Evolutionary conservation across 1,284 basidiomycete genomes (phyloP).

Genomic region (Moesziomyces globuligerus): DNA sequence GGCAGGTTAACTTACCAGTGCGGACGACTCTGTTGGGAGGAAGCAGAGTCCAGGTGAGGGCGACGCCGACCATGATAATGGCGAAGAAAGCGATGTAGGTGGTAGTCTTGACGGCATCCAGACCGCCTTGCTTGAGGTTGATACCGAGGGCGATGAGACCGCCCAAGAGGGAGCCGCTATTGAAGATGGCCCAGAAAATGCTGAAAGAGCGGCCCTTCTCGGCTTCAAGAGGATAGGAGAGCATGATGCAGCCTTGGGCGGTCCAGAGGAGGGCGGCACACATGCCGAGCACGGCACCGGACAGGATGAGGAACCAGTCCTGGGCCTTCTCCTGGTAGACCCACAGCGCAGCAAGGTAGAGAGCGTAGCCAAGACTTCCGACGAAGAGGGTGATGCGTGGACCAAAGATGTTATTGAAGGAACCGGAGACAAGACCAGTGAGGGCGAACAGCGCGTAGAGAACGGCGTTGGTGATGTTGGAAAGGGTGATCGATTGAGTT

Average conservation of each 20-base stretch:
- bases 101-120: slow-evolving; percentile 28
- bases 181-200: slow-evolving; percentile 77
- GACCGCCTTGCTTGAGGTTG: slow-evolving; percentile 38
- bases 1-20: neutral
- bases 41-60: slow-evolving; percentile 41
- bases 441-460: slow-evolving; percentile 57
- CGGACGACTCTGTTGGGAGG: slow-evolving; percentile 44
- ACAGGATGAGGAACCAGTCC: slow-evolving; percentile 72
- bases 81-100: slow-evolving; percentile 55
- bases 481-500: slow-evolving; percentile 32
- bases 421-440: slow-evolving; percentile 74
- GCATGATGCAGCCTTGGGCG: slow-evolving; percentile 80
- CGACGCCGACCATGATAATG: slow-evolving; percentile 50
- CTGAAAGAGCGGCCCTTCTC: slow-evolving; percentile 78
- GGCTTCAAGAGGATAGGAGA: slow-evolving; percentile 79
- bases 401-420: slow-evolving; percentile 74
- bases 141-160: slow-evolving; percentile 73
- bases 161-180: slow-evolving; percentile 76
- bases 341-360: slow-evolving; percentile 79
- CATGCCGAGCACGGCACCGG: slow-evolving; percentile 81
- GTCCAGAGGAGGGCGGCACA: slow-evolving; percentile 78
- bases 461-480: slow-evolving; percentile 36
- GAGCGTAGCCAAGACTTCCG: slow-evolving; percentile 71
- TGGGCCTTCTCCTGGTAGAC: slow-evolving; percentile 65
- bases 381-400: slow-evolving; percentile 76